Conservation (phyloP, 2,329 filamentous ascomycete genomes). For the Cryphonectria carpinicola region DNA sequence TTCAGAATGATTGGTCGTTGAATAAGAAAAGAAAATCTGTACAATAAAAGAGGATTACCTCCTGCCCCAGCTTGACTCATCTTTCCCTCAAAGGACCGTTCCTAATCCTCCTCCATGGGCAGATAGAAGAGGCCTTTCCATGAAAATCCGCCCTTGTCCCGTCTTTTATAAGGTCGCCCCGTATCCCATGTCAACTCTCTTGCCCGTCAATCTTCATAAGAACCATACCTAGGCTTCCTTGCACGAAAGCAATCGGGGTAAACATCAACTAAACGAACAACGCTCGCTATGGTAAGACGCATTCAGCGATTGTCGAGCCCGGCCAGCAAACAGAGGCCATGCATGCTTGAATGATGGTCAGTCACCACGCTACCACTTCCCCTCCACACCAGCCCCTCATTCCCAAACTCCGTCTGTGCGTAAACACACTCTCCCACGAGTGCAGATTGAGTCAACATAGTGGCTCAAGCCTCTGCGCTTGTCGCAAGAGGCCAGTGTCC, state of each 20-base stretch:
- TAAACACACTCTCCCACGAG: constrained; percentile 2
- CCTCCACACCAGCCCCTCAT: neutral
- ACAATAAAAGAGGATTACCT: constrained; percentile 15
- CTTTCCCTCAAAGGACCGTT: neutral
- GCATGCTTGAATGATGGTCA: constrained; percentile 15
- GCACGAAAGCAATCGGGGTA: neutral
- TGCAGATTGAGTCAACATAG: neutral
- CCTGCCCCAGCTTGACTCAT: constrained; percentile 2
- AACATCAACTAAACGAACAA: constrained; percentile 1
- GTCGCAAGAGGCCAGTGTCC: neutral
- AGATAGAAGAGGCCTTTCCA: neutral
- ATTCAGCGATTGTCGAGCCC: constrained; percentile 16
- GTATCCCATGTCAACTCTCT: constrained; percentile 1
- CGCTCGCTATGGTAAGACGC: constrained; percentile 13
- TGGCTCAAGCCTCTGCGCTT: neutral
- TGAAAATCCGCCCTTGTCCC: neutral
- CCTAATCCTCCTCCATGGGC: neutral
- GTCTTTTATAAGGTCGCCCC: constrained; percentile 7
- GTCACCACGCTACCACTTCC: neutral
- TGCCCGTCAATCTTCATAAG: constrained; percentile 1
- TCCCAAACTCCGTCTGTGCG: constrained; percentile 13
- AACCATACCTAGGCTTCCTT: constrained; percentile 2
- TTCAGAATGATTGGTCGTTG: constrained; percentile 25
- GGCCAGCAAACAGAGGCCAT: constrained; percentile 15
- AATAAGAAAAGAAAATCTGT: constrained; percentile 24